Base-by-base conservation (phyloP, 805 yeast species). In the Lachancea lanzarotensis region DNA sequence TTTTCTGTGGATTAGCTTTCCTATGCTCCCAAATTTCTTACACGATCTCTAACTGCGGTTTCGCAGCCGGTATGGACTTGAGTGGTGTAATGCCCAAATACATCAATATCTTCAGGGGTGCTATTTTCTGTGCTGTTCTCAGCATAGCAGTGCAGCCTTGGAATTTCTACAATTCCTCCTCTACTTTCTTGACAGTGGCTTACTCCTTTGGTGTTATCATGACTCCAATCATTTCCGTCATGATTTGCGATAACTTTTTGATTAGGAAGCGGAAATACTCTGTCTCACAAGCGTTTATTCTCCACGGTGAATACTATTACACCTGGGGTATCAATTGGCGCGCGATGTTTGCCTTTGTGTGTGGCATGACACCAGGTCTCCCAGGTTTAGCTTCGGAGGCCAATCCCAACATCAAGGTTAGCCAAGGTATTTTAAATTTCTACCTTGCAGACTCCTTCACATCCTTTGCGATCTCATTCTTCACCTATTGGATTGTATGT, bases 291-390 rank as follows among this genome's bases (percentile, higher is more conserved):
- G 59, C 66, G 27, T 70, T 59, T 54, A 55, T 56, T 5, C 26
- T 51, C 17, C 52, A 34, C 50, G 56, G 63, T 3, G 54, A 57
- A 3, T 73, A 66, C 49, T 69, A 63, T 52, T 66, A 64, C 49
- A 56, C 53, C 13, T 47, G 54, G 31, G 81, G 80, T 7, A 39
- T 70, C 51, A 73, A 76, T 54, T 68, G 67, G 62, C 63, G 73
- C 47, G 69, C 74, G 4, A 45, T 67, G 17, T 37, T 63, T 6
- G 63, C 72, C 9, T 74, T 70, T 64, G 42, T 67, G 5, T 40
- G 59, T 3, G 66, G 69, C 25, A 54, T 64, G 46, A 66, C 65
- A 4, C 75, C 74, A 4, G 72, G 71, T 9, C 38, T 73, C 9
- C 76, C 77, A 2, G 77, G 77, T 7, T 54, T 50, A 48, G 60